These are phyloP conservation scores for Cyclotella kingstonii DNA, from an alignment of 108 stramenopile species.

Conservation along the genomic window DNA sequence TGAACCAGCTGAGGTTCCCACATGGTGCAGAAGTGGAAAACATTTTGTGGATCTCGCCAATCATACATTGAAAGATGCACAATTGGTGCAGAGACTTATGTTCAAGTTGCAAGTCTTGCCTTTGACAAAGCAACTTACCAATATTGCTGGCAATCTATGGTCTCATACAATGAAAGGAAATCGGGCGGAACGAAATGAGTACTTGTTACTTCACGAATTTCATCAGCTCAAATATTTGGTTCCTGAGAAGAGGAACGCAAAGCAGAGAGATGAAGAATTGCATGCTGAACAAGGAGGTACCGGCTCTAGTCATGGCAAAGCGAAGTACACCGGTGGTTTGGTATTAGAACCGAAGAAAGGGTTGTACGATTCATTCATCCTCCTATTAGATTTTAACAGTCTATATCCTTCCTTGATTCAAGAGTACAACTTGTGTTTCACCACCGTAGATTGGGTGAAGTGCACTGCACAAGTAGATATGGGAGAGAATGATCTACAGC, in stretches of 20 bases:
- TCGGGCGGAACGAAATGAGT: slow-evolving; percentile 99
- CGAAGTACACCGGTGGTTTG: slow-evolving; percentile 96
- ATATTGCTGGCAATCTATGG: slow-evolving; percentile 97
- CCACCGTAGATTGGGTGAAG: slow-evolving; percentile 93
- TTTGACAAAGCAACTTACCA: slow-evolving; percentile 95
- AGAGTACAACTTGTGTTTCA: slow-evolving; percentile 99
- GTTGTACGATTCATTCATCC: slow-evolving; percentile 97
- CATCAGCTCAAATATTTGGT: slow-evolving; percentile 92
- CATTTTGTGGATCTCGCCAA: slow-evolving; percentile 82
- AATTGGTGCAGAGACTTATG: slow-evolving; percentile 91
- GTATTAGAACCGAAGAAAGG: slow-evolving; percentile 99
- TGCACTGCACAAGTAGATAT: slow-evolving; percentile 23
- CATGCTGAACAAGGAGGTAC: slow-evolving; percentile 19
- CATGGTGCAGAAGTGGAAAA: slow-evolving; percentile 66
- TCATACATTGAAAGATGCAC: slow-evolving; percentile 90
- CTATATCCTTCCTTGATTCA: slow-evolving; percentile 99
- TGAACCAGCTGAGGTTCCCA: slow-evolving; percentile 91
- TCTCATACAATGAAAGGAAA: slow-evolving; percentile 92
- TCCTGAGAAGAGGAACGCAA: slow-evolving; percentile 81
- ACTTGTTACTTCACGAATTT: slow-evolving; percentile 98
- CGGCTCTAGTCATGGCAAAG: slow-evolving; percentile 52
- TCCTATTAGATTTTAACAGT: slow-evolving; percentile 98
- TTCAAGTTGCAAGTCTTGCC: slow-evolving; percentile 96
- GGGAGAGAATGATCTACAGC: slow-evolving; percentile 39
- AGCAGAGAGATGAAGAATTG: slow-evolving; percentile 53